These are phyloP conservation scores for Thielaviopsis punctulata DNA, from an alignment of 2,329 filamentous ascomycete species.

Conservation along the genomic window DNA sequence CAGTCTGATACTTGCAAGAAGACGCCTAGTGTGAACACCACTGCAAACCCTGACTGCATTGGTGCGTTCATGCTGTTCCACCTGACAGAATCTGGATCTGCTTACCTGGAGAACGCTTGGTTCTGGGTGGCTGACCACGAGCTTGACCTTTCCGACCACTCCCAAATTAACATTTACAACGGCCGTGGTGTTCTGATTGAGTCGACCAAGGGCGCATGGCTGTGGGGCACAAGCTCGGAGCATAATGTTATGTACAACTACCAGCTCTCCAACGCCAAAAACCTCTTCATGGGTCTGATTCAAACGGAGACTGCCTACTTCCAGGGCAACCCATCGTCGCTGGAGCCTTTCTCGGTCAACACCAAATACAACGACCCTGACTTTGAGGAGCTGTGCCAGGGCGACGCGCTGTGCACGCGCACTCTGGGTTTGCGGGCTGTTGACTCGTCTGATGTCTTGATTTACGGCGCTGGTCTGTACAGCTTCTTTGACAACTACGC, in stretches of 20 bases:
- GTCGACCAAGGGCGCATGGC: slow-evolving; percentile 56
- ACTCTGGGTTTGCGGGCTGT: slow-evolving; percentile 60
- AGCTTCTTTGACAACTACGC: slow-evolving; percentile 72
- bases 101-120: slow-evolving; percentile 81
- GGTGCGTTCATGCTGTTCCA: slow-evolving; percentile 58
- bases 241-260: slow-evolving; percentile 64
- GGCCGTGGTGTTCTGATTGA: slow-evolving; percentile 72
- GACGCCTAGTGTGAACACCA: slow-evolving; percentile 45
- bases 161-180: slow-evolving; percentile 76
- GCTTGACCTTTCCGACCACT: slow-evolving; percentile 55
- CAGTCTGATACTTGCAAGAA: slow-evolving; percentile 68
- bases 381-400: slow-evolving; percentile 40
- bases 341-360: slow-evolving; percentile 45
- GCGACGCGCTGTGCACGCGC: slow-evolving; percentile 39
- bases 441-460: slow-evolving; percentile 46
- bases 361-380: slow-evolving; percentile 46
- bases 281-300: slow-evolving; percentile 68
- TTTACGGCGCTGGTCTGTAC: slow-evolving; percentile 63
- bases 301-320: slow-evolving; percentile 85
- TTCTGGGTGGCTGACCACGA: slow-evolving; percentile 86
- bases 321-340: slow-evolving; percentile 64
- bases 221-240: slow-evolving; percentile 59
- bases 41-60: slow-evolving; percentile 48
- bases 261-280: slow-evolving; percentile 58
- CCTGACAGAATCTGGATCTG: slow-evolving; percentile 42